Conservation (phyloP, 768 basidiomycete species). For the Termitomyces sp. region DNA sequence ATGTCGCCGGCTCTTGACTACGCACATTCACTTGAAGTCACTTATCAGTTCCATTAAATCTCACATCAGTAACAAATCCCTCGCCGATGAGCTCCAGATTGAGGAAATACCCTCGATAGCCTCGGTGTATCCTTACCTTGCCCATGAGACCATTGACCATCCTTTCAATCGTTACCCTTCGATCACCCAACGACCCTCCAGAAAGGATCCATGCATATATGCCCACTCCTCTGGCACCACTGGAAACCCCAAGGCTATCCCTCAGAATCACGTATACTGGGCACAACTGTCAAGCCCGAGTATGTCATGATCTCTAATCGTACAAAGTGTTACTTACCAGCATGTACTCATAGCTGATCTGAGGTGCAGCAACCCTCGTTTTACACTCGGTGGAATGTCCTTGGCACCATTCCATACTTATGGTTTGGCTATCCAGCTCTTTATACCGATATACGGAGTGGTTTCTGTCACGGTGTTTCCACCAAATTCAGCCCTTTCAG, state of each 20-base stretch:
- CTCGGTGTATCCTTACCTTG: background rate
- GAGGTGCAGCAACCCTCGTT: conserved; percentile 11
- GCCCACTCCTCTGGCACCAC: conserved; percentile 37
- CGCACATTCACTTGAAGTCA: conserved; percentile 19
- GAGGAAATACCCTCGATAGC: background rate
- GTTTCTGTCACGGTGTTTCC: conserved; percentile 11
- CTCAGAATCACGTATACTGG: conserved; percentile 23
- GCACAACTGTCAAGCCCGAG: conserved; percentile 20
- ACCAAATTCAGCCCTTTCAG: background rate
- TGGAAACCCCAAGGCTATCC: conserved; percentile 38
- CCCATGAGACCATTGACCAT: background rate
- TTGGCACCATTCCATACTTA: conserved; percentile 35
- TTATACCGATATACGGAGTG: conserved; percentile 14
- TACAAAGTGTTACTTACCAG: background rate
- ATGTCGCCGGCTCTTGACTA: conserved; percentile 31
- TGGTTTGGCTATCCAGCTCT: conserved; percentile 24
- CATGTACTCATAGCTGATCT: background rate
- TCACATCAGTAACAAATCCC: conserved; percentile 18
- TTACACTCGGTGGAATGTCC: conserved; percentile 16
- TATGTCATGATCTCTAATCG: background rate
- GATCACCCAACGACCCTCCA: background rate
- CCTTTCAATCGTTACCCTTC: conserved; percentile 21
- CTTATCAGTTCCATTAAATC: conserved; percentile 24
- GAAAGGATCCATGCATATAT: conserved; percentile 18
- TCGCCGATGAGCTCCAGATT: conserved; percentile 11